A percentile compares a stretch with the other conserved stretches of the same genome.
Conservation (phyloP, 345 rosid species). For the Euphorbia lathyris region DNA sequence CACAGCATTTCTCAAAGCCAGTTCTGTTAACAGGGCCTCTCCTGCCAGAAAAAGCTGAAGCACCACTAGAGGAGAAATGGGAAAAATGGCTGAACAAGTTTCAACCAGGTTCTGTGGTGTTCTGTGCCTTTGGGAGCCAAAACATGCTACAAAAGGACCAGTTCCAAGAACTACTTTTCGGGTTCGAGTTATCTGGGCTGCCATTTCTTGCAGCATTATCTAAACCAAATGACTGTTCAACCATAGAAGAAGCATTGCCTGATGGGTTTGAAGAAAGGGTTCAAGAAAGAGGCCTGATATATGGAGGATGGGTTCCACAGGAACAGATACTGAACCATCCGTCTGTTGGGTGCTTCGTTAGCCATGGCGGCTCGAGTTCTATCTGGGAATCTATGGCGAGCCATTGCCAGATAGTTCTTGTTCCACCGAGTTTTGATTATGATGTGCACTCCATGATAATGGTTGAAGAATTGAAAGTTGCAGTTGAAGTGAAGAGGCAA, state of each 20-base stretch:
- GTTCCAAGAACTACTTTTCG: constrained; percentile 8
- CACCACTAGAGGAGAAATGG: constrained; percentile 14
- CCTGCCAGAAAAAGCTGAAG: not conserved
- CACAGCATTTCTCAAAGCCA: constrained; percentile 7
- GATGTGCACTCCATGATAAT: constrained; percentile 53
- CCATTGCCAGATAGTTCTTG: constrained; percentile 56
- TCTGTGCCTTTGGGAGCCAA: constrained; percentile 17
- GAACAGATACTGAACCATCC: constrained; percentile 41
- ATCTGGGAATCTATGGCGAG: constrained; percentile 71
- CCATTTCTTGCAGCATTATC: constrained; percentile 1
- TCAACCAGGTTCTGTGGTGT: constrained; percentile 6
- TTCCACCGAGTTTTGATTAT: constrained; percentile 58
- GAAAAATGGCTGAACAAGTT: constrained; percentile 8
- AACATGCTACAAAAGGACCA: not conserved
- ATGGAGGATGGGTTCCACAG: constrained; percentile 31
- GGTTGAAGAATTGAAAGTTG: constrained; percentile 52
- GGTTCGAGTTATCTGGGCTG: constrained; percentile 5
- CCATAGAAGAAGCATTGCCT: constrained; percentile 21
- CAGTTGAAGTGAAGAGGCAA: constrained; percentile 50
- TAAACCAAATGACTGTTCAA: not conserved
- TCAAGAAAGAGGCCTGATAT: not conserved
- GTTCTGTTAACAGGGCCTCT: constrained; percentile 13
- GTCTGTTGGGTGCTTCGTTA: constrained; percentile 64
- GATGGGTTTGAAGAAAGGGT: constrained; percentile 38
- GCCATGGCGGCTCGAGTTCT: constrained; percentile 66